Conservation (phyloP, 768 basidiomycete species). For the Fistulinella prunicolor region DNA sequence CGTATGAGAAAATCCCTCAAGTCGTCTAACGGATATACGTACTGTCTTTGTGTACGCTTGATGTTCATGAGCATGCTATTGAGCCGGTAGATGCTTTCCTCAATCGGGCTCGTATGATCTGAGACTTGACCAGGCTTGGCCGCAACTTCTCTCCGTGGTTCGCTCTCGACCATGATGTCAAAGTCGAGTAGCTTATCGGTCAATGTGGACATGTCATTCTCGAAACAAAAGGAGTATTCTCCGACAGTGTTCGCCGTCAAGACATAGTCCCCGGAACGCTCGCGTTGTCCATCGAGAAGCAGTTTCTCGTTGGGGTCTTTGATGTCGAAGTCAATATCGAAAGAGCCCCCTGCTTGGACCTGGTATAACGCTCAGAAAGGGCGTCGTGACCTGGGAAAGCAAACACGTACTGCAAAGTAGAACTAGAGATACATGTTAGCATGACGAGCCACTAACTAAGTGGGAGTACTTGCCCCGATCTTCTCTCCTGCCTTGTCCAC, state of each 20-base stretch:
- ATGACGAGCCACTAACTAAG: neutral
- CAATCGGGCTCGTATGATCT: slow-evolving; percentile 89
- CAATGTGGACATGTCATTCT: slow-evolving; percentile 94
- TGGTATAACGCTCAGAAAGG: slow-evolving; percentile 25
- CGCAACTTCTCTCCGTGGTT: slow-evolving; percentile 86
- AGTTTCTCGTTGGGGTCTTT: slow-evolving; percentile 89
- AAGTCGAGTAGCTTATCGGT: slow-evolving; percentile 94
- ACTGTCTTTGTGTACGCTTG: slow-evolving; percentile 94
- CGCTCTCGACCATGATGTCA: slow-evolving; percentile 98
- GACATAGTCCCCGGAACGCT: slow-evolving; percentile 96
- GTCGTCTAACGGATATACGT: slow-evolving; percentile 31
- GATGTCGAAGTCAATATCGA: slow-evolving; percentile 93
- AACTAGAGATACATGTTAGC: slow-evolving; percentile 50
- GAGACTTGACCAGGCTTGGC: slow-evolving; percentile 85
- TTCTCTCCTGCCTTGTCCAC: slow-evolving; percentile 95
- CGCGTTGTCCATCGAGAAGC: slow-evolving; percentile 81
- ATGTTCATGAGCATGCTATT: slow-evolving; percentile 85
- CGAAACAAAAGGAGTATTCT: slow-evolving; percentile 95
- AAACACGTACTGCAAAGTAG: slow-evolving; percentile 83
- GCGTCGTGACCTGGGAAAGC: neutral
- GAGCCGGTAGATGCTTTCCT: slow-evolving; percentile 93
- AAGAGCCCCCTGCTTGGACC: slow-evolving; percentile 97
- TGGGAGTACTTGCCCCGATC: slow-evolving; percentile 63
- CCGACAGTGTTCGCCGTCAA: slow-evolving; percentile 90
- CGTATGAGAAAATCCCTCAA: slow-evolving; percentile 3